Evolutionary conservation across 305 asterid species (phyloP).

Genomic region (Monarda citriodora): DNA sequence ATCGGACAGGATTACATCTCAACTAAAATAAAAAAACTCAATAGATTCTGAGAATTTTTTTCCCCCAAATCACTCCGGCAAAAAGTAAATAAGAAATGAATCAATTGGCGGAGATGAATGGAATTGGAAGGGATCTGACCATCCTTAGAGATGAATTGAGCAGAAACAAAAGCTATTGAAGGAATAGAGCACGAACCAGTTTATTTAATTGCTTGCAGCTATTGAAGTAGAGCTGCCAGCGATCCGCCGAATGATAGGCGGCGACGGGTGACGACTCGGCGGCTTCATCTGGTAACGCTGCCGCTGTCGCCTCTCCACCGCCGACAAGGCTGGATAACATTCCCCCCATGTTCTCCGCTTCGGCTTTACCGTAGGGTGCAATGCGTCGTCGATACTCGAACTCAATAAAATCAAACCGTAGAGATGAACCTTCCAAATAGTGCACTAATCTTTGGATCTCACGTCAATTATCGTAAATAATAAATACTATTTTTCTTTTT

Average conservation of each 20-base stretch:
- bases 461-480: too few species aligned
- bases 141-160: not conserved
- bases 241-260: conserved; percentile 67
- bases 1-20: conserved; percentile 2
- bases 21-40: not conserved
- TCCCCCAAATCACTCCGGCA: not conserved
- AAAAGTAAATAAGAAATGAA: too few species aligned
- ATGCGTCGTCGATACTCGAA: too few species aligned
- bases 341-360: conserved; percentile 37
- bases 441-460: too few species aligned
- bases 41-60: not conserved
- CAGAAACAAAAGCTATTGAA: not conserved
- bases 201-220: conserved; percentile 66
- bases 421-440: not conserved
- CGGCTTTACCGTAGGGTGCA: not conserved
- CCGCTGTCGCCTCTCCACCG: conserved; percentile 41
- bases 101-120: too few species aligned
- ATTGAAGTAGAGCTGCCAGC: conserved; percentile 80
- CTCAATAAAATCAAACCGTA: too few species aligned
- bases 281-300: not conserved
- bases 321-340: conserved; percentile 32
- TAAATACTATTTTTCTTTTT: too few species aligned
- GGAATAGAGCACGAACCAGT: conserved; percentile 43
- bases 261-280: conserved; percentile 56
- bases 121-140: not conserved